Evolutionary conservation across 169 alveolate genomes (phyloP), one percentile per base, ranked within the genome.

Genomic region (Plasmodium inui): DNA sequence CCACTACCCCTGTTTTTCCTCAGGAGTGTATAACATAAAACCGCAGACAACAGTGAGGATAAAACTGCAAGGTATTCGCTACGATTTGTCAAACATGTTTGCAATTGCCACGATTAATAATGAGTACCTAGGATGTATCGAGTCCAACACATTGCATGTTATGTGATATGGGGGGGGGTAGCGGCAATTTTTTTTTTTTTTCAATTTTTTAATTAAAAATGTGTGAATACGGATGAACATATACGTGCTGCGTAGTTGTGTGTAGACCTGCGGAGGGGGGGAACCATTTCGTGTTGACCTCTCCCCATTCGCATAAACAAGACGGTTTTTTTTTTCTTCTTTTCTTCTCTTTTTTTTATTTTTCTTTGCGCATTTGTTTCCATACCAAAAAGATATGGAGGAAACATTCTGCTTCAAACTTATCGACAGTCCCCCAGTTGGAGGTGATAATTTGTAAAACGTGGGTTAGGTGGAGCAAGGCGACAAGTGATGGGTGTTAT

Each of bases 81-180:
- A 96, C 78, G 98, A 97, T 72, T 95, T 97, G 83, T 96, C 97
- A n/a, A 97, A 97, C 61, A 93, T 98, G 94, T 97, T 98, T 81
- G 99, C 99, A 0, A 97, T 98, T 41, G 99, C 99, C 19, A 98
- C 98, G 26, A 98, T 97, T 79, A 97, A 96, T 76, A 98, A 96
- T 34, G 98, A 98, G 78, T 98, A 96, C 94, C 88, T 98, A 61
- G 99, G 99, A 26, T 85, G 93, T 22, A 85, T 85, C 30, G 93
- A 85, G 61, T 85, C 93, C 8, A 85, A 74, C 44, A 53, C 85
- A 7, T 74, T 85, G 37, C 93, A 85, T 9, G 93, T 85, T 32
- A 85, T 85, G 93, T 85, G 80, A 76, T 19, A 22, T n/a, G 44
- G 1, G 19, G 73, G 1, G 19, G 73, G 44, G 28, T 6, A 28